Base-by-base conservation (phyloP, 768 basidiomycete species). In the Tricholoma bakamatsutake region DNA sequence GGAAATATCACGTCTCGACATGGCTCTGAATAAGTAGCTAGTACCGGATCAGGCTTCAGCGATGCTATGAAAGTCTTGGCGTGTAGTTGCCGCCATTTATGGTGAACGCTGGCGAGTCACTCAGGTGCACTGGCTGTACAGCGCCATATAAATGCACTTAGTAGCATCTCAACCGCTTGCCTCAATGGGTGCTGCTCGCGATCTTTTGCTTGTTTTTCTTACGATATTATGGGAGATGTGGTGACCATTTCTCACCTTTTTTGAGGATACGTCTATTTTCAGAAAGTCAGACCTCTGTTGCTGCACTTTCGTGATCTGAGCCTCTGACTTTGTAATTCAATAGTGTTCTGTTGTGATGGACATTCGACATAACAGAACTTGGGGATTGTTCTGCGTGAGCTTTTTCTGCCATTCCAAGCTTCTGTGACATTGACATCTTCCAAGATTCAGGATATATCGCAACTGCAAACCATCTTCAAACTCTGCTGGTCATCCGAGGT, bases 181-280 rank as follows among this genome's bases (percentile, higher is more conserved):
- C 18, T 33, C 43, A 45, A 24, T 45, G 43, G 10, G 21, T 27
- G 4, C 24, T 27, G 3, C n/a, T 61, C 21, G 28, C 52, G 24
- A 47, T 63, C 27, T 28, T 55, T 43, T 7, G 54, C 24, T 54
- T 49, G 17, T 33, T 63, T 12, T 40, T 55, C 33, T 15, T 61
- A n/a, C 43, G 53, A 24, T 53, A 30, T 34, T 24, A 52, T 18
- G 37, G 45, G 5, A 47, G 50, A 33, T 34, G 21, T 37, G 59
- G 55, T 45, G 58, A 50, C 18, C 55, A 37, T 40, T 39, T 24
- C 40, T 54, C 55, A 28, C 50, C 40, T 13, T 59, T 50, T 34
- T 47, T 63, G 24, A 65, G 64, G 59, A 40, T 57, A 43, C 59
- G 60, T 30, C 43, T 59, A 11, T 21, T 45, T n/a, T 51, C 46